A percentile compares a stretch with the other conserved stretches of the same genome.
These are phyloP conservation scores for Batkoa obscura DNA, from an alignment of 371 early-diverging fungal species.

Conservation along the genomic window DNA sequence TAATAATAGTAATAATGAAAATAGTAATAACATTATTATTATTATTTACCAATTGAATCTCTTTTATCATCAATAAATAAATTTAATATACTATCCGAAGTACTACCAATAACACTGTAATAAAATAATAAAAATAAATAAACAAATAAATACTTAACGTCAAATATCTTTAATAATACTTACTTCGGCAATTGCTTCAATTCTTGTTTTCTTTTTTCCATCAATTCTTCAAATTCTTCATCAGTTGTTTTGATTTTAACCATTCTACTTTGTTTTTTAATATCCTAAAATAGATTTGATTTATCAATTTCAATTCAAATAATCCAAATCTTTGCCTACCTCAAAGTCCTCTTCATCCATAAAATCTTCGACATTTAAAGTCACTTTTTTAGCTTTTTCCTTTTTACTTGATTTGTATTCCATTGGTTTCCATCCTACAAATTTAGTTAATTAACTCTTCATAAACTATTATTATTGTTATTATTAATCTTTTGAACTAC, in stretches of 20 bases:
- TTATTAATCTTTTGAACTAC: slow-evolving; percentile 18
- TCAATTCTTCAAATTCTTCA: slow-evolving; percentile 6
- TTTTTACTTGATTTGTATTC: slow-evolving; percentile 24
- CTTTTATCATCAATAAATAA: slow-evolving; percentile 40
- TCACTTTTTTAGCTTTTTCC: slow-evolving; percentile 22
- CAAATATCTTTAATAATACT: background rate
- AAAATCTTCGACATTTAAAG: slow-evolving; percentile 48
- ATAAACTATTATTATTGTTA: no score
- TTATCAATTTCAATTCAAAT: background rate
- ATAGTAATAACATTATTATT: no score
- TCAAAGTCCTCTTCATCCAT: slow-evolving; percentile 85
- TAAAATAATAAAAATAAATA: no score
- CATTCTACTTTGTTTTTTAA: slow-evolving; percentile 1
- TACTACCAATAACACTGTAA: slow-evolving; percentile 17
- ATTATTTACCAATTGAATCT: slow-evolving; percentile 25
- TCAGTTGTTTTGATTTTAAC: background rate
- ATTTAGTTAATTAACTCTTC: background rate
- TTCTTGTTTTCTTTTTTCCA: background rate
- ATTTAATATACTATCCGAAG: slow-evolving; percentile 21
- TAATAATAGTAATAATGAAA: background rate
- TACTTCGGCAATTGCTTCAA: background rate
- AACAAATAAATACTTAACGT: background rate
- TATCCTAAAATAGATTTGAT: no score
- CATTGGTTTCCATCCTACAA: slow-evolving; percentile 62
- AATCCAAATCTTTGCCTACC: slow-evolving; percentile 45